Evolutionary conservation across 441 rosid genomes (phyloP).

Genomic region (Mallotus japonicus): DNA sequence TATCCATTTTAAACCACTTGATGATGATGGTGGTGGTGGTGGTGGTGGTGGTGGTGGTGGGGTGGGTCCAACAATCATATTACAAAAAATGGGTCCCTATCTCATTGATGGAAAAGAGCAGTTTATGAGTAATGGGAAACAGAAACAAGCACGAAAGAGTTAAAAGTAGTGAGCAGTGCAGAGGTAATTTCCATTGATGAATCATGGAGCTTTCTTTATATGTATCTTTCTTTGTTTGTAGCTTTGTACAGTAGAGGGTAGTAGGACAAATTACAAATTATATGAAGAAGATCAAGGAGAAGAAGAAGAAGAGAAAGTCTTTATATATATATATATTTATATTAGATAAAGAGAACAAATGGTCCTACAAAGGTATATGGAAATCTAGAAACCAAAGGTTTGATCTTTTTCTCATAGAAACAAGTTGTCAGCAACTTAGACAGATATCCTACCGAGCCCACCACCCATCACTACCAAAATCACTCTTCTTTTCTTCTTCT

Average conservation of each 20-base stretch:
- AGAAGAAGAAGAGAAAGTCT: neutral
- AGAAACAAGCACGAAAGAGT: slow-evolving; percentile 14
- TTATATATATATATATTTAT: neutral
- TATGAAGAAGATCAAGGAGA: slow-evolving; percentile 2
- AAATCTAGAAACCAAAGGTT: slow-evolving; percentile 40
- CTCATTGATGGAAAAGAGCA: slow-evolving; percentile 31
- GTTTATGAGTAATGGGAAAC: slow-evolving; percentile 20
- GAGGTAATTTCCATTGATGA: slow-evolving; percentile 19
- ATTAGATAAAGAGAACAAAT: neutral
- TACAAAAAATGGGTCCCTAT: slow-evolving; percentile 11
- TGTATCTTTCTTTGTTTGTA: slow-evolving; percentile 15
- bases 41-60: slow-evolving; percentile 6
- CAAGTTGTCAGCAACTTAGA: slow-evolving; percentile 55
- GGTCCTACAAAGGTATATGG: slow-evolving; percentile 26
- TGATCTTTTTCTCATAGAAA: slow-evolving; percentile 11
- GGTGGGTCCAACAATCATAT: slow-evolving; percentile 26
- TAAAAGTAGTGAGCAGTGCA: slow-evolving; percentile 17
- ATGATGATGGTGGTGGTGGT: slow-evolving; percentile 7
- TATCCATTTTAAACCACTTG: slow-evolving; percentile 20
- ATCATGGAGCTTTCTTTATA: slow-evolving; percentile 11
- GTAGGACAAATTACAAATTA: slow-evolving; percentile 5
- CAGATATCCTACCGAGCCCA: slow-evolving; percentile 53
- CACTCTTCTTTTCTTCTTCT: neutral
- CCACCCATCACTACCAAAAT: slow-evolving; percentile 31
- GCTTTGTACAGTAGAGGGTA: slow-evolving; percentile 5